Evolutionary conservation across 2,329 filamentous ascomycete genomes (phyloP).

Genomic region (Fusarium vanettenii): DNA sequence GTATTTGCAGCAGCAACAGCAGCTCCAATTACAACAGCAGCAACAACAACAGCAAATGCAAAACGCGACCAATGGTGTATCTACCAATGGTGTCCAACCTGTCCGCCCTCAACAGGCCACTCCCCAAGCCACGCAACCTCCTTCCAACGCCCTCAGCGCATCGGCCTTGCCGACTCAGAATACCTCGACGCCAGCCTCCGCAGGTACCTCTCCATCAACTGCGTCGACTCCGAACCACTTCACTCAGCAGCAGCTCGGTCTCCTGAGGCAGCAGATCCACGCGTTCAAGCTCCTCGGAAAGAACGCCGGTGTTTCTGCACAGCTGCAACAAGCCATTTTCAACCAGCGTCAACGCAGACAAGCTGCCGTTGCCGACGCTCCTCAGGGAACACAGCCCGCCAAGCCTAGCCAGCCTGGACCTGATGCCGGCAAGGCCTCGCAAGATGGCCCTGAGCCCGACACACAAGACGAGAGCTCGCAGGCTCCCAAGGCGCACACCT

Average conservation of each 20-base stretch:
- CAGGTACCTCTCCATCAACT: constrained; percentile 47
- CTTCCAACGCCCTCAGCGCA: constrained; percentile 50
- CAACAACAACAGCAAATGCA: constrained; percentile 60
- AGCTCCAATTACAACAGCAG: constrained; percentile 66
- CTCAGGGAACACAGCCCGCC: constrained; percentile 50
- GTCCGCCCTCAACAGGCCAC: constrained; percentile 54
- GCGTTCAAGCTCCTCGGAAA: constrained; percentile 93
- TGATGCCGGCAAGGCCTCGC: constrained; percentile 50
- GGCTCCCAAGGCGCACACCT: constrained; percentile 61
- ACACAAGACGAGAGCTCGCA: constrained; percentile 48
- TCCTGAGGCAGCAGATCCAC: constrained; percentile 86
- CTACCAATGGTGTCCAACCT: constrained; percentile 61
- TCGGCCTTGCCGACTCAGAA: constrained; percentile 52
- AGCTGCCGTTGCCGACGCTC: constrained; percentile 62
- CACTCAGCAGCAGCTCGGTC: constrained; percentile 80
- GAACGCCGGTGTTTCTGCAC: constrained; percentile 82
- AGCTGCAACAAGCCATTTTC: constrained; percentile 86
- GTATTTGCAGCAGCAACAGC: constrained; percentile 54
- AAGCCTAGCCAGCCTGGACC: constrained; percentile 47
- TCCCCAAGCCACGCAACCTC: constrained; percentile 47
- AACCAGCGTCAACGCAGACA: constrained; percentile 75
- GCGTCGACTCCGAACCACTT: constrained; percentile 68
- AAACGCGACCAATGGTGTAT: constrained; percentile 64
- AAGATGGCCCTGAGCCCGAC: constrained; percentile 51
- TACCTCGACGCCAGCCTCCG: constrained; percentile 47